Evolutionary conservation across 768 basidiomycete species (phyloP), one percentile per base, ranked within the genome.

Genomic region (Rhodotorula taiwanensis): DNA sequence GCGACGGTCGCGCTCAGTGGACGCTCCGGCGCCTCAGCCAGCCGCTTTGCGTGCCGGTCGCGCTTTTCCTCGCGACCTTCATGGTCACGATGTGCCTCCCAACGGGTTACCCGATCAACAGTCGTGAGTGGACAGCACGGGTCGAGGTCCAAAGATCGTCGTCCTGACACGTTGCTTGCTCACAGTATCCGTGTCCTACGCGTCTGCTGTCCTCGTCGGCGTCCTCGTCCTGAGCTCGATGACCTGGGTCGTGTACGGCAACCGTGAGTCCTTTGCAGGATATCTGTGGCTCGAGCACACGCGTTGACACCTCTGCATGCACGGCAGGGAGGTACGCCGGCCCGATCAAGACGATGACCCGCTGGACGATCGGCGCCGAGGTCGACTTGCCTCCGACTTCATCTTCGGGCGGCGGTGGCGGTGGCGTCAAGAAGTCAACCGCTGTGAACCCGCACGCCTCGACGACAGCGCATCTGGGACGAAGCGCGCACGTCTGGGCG

Each of bases 351-450:
- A 72, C 76, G 20, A 67, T 76, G 18, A 78, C 77, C 1, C 74
- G 74, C 54, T 78, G 76, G 76, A 72, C 76, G n/a, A 75, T 76
- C n/a, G 77, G 77, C 18, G 74, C 76, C 33, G 76, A 76, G 55
- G 74, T 78, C 33, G 76, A 77, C 59, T 70, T 78, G 0, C 75
- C 68, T 68, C 39, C 72, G n/a, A 25, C 52, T 16, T 50, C 55
- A 1, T 43, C 50, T 10, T 13, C 30, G 20, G 55, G 57, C 57
- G 57, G 15, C 21, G 25, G 48, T 23, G 30, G n/a, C 36, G 52
- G 33, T 25, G 27, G n/a, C 15, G 18, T n/a, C 18, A 30, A 41
- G 1, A 48, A 45, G 43, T 44, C 43, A 21, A 44, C 43, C 16
- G 33, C 53, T 13, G 28, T 27, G 47, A 23, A 27, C 20, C 28